Percentiles rank a stretch among this genome's conserved stretches.
Evolutionary conservation across 208 protist species (phyloP).

Genomic region (Wallacemonas sp.): DNA sequence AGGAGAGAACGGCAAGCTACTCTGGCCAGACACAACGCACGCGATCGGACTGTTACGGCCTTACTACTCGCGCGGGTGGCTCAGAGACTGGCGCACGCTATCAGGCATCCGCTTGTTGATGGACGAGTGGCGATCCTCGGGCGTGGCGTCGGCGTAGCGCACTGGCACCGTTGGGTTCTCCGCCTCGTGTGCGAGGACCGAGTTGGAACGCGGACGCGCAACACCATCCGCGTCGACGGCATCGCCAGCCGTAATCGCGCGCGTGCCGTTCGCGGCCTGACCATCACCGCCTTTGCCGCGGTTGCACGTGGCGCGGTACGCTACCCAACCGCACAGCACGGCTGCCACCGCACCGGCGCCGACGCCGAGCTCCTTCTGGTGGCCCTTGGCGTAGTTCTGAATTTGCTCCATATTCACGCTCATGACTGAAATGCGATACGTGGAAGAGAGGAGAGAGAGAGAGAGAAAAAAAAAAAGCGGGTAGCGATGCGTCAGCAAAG

Average conservation of each 20-base stretch:
- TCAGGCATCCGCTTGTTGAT: constrained; percentile 25
- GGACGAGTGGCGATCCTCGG: constrained; percentile 12
- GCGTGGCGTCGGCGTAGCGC: constrained; percentile 1
- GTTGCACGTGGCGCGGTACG: constrained; percentile 9
- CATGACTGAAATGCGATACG: background rate
- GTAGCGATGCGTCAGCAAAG: no score
- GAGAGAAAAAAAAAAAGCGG: background rate
- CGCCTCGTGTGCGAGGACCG: constrained; percentile 13
- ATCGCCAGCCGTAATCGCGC: background rate
- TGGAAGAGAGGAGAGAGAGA: background rate
- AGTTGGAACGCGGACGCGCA: background rate
- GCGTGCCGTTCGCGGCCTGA: background rate
- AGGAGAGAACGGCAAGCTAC: background rate
- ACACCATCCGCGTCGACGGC: background rate
- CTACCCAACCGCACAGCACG: constrained; percentile 1
- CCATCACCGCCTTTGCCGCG: background rate
- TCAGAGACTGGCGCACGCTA: constrained; percentile 17
- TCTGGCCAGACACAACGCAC: background rate
- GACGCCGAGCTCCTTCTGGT: constrained; percentile 1
- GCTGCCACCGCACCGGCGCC: constrained; percentile 8
- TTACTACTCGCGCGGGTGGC: constrained; percentile 10
- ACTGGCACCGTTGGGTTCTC: constrained; percentile 15
- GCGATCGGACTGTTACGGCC: background rate
- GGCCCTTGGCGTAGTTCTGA: constrained; percentile 8
- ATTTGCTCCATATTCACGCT: background rate